Conservation (phyloP, 805 yeast genomes). For the Cyberlindnera petersonii region DNA sequence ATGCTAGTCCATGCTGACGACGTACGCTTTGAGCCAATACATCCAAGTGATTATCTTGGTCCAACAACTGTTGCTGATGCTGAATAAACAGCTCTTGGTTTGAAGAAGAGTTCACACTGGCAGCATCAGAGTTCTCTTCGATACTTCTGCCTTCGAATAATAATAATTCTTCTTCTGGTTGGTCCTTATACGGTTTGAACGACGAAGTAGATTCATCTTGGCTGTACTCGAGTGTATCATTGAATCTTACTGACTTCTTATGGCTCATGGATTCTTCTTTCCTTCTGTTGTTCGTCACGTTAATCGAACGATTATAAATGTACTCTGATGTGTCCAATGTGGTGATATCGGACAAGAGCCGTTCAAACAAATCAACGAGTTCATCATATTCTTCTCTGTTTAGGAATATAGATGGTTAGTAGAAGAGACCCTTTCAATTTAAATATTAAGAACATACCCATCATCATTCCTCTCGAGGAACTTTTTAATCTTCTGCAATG, state of each 20-base stretch:
- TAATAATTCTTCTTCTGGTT: constrained; percentile 16
- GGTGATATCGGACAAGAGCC: constrained; percentile 10
- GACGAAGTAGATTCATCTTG: constrained; percentile 2
- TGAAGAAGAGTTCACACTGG: constrained; percentile 19
- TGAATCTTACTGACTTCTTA: constrained; percentile 29
- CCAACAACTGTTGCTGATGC: constrained; percentile 44
- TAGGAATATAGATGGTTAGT: not conserved
- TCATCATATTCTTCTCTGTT: constrained; percentile 26
- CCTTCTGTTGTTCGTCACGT: constrained; percentile 3
- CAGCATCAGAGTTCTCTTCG: constrained; percentile 9
- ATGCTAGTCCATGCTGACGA: constrained; percentile 42
- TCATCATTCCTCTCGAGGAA: constrained; percentile 28
- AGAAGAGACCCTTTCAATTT: not conserved
- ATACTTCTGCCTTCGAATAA: constrained; percentile 20
- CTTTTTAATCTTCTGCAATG: constrained; percentile 21
- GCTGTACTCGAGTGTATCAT: constrained; percentile 23
- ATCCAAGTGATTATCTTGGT: constrained; percentile 44
- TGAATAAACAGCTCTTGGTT: constrained; percentile 36
- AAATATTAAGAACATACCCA: constrained; percentile 8
- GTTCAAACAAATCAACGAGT: constrained; percentile 21
- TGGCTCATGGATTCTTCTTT: constrained; percentile 8
- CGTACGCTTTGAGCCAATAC: constrained; percentile 39
- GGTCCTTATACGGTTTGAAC: constrained; percentile 24
- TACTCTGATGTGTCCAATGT: constrained; percentile 19
- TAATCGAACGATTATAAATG: constrained; percentile 15